phyloP scores from a whole-genome alignment of 2,329 filamentous ascomycete genomes.

The Botryotinia globosa region DNA sequence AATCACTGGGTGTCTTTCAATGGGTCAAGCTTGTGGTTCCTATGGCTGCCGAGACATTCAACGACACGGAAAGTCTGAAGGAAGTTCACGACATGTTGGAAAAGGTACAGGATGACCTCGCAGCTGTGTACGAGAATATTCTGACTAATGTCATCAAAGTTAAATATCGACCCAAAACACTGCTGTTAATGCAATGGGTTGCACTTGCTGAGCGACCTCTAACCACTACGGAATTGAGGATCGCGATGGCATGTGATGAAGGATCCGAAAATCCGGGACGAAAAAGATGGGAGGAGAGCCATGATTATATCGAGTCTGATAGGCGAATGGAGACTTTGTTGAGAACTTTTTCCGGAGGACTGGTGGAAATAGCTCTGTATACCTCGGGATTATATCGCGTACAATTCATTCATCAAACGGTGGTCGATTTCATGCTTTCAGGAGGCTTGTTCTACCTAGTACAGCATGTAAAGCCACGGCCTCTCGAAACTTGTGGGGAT shows the following conservation, averaged over 20 bases:
- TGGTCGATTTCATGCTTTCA: constrained; percentile 42
- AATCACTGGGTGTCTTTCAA: constrained; percentile 40
- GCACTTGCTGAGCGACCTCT: constrained; percentile 27
- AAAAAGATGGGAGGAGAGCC: background rate
- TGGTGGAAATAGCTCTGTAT: constrained; percentile 23
- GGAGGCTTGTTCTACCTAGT: constrained; percentile 24
- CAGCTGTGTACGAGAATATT: constrained; percentile 27
- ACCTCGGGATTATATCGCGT: constrained; percentile 27
- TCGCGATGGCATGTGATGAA: constrained; percentile 24
- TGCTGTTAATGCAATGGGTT: constrained; percentile 33
- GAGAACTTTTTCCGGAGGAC: constrained; percentile 25
- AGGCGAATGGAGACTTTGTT: constrained; percentile 27
- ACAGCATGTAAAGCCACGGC: background rate
- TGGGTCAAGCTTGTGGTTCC: constrained; percentile 40
- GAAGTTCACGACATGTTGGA: constrained; percentile 21
- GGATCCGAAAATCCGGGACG: background rate
- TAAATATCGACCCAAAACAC: constrained; percentile 18
- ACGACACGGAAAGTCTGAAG: constrained; percentile 17
- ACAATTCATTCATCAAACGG: constrained; percentile 42
- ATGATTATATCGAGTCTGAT: constrained; percentile 26
- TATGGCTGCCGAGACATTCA: constrained; percentile 6
- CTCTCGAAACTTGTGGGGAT: too few species aligned
- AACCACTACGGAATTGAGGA: constrained; percentile 26
- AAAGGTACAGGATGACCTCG: constrained; percentile 24
- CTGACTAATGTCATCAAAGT: constrained; percentile 25